Base-by-base conservation (phyloP, 2,329 filamentous ascomycete species). In the Colletotrichum horii region DNA sequence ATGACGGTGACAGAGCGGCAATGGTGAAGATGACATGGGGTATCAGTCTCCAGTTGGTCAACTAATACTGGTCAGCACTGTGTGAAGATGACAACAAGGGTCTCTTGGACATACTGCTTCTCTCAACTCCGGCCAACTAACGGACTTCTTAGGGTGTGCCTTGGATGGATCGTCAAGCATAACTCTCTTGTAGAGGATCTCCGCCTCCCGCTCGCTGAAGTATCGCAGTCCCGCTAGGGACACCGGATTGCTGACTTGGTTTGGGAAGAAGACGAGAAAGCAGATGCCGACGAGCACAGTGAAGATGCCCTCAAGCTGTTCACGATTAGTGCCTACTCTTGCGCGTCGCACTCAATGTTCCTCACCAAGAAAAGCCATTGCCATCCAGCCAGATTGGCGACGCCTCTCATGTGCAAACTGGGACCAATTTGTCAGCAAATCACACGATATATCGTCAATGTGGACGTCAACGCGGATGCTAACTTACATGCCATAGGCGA, bases 401-500 rank as follows among this genome's bases (percentile, higher is more conserved):
- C 67, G 3, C 83, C 83, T 62, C 82, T 75, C 80, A 84, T 83
- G 34, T 83, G 82, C 8, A 83, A 52, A 32, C 81, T 82, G n/a
- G 3, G 6, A 16, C 14, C 4, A 19, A 11, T 36, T 36, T n/a
- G 12, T 34, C 19, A n/a, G 16, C 22, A 48, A 12, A 2, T 28
- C 9, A 11, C 4, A 7, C 4, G 15, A 19, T 7, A 22, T n/a
- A 52, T 22, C 43, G n/a, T 52, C 43, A 52, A n/a, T 22, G 11
- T 22, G n/a, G n/a, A 52, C 22, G 0, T 8, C 22, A 4, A 12
- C 16, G 16, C 9, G 8, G 19, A 14, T 26, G 4, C 32, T 4
- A n/a, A 66, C 76, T 72, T 32, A 77, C 76, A 87, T 85, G 11
- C 84, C 87, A 55, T 86, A 88, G 3, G 86, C 86, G 22, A 88